These are phyloP conservation scores for Shiraia sp. DNA, from an alignment of 2,329 filamentous ascomycete genomes.

Conservation along the genomic window DNA sequence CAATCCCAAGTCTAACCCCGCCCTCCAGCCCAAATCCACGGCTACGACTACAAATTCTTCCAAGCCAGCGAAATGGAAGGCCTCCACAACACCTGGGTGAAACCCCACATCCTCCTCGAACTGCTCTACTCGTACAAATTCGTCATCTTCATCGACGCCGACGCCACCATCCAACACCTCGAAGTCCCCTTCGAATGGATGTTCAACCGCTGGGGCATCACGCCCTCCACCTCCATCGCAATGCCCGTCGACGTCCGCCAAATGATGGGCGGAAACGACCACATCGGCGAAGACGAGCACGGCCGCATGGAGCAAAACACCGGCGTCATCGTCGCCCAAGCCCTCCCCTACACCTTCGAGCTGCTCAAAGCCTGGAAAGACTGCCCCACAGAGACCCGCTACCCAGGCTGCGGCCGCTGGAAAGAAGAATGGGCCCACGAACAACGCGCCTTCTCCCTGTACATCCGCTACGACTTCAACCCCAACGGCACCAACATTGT, in stretches of 20 bases:
- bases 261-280: slow-evolving; percentile 11
- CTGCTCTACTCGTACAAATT: slow-evolving; percentile 46
- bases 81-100: slow-evolving; percentile 48
- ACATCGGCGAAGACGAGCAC: slow-evolving; percentile 41
- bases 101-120: slow-evolving; percentile 42
- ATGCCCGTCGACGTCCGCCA: slow-evolving; percentile 44
- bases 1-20: not conserved
- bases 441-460: slow-evolving; percentile 41
- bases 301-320: slow-evolving; percentile 44
- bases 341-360: slow-evolving; percentile 26
- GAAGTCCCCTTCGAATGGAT: slow-evolving; percentile 53
- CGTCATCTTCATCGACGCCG: slow-evolving; percentile 51
- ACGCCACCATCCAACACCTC: slow-evolving; percentile 47
- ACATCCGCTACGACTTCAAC: slow-evolving; percentile 40
- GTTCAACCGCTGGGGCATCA: slow-evolving; percentile 51
- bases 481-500: slow-evolving; percentile 27
- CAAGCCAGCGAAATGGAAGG: slow-evolving; percentile 40
- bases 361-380: slow-evolving; percentile 38
- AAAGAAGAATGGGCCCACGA: slow-evolving; percentile 36
- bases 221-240: slow-evolving; percentile 45
- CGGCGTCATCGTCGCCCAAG: slow-evolving; percentile 47
- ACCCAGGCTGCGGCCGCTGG: slow-evolving; percentile 33
- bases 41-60: slow-evolving; percentile 51
- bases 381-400: slow-evolving; percentile 31
- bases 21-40: slow-evolving; percentile 45